A percentile compares a stretch with the other conserved stretches of the same genome.
phyloP scores from a whole-genome alignment of 2,329 filamentous ascomycete species.

The Penicillium occitanis region DNA sequence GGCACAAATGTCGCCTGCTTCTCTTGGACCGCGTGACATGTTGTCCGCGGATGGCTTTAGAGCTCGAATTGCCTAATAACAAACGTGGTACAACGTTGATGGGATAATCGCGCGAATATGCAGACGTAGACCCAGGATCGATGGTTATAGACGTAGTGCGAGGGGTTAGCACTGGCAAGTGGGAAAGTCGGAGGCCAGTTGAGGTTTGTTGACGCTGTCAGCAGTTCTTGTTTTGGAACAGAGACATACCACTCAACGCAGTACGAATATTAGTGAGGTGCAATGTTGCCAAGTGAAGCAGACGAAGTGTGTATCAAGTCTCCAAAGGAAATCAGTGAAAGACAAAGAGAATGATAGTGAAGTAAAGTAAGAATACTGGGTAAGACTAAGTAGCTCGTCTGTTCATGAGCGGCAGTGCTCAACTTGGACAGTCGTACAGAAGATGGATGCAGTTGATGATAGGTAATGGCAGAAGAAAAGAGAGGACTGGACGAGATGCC shows the following conservation, averaged over 20 bases:
- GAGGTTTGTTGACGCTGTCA: neutral
- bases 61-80: neutral
- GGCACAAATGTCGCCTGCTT: slow-evolving; percentile 59
- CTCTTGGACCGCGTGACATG: slow-evolving; percentile 34
- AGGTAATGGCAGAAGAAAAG: neutral
- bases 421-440: neutral
- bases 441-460: slow-evolving; percentile 1
- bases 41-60: neutral
- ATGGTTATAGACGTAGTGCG: neutral
- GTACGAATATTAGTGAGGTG: neutral
- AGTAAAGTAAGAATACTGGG: slow-evolving; percentile 14
- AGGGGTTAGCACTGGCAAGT: neutral
- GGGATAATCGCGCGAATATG: neutral
- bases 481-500: neutral
- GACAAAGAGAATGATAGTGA: neutral
- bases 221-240: neutral
- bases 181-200: neutral
- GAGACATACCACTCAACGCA: neutral
- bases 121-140: neutral
- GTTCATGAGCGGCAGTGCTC: neutral
- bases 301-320: neutral
- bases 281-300: neutral
- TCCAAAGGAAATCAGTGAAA: neutral
- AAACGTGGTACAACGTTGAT: neutral
- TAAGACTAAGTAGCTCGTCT: slow-evolving; percentile 13